Evolutionary conservation across 1,139 yeast species (phyloP).

Genomic region (Yamadazyma sp.): DNA sequence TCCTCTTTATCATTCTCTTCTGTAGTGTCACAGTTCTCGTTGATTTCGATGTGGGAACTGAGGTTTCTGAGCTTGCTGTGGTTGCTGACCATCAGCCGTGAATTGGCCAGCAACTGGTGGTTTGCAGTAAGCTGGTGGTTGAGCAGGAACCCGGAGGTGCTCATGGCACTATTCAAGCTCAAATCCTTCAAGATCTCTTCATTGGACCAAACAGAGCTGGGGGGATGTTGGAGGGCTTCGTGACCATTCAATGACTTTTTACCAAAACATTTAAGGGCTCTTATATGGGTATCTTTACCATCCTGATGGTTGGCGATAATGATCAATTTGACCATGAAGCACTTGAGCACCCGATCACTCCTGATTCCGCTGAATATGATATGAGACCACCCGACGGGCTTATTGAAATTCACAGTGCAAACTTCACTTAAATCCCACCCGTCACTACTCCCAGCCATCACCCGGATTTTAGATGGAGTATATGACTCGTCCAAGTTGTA

Average conservation of each 20-base stretch:
- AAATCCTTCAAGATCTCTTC: conserved; percentile 30
- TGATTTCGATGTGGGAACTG: conserved; percentile 7
- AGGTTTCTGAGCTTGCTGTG: neutral
- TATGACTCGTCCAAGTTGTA: conserved; percentile 81
- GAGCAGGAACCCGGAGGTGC: conserved; percentile 32
- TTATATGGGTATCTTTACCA: conserved; percentile 91
- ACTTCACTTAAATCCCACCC: conserved; percentile 82
- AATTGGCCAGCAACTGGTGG: neutral
- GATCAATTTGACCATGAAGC: conserved; percentile 70
- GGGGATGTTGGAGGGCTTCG: neutral
- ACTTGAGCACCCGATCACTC: conserved; percentile 60
- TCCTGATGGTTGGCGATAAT: conserved; percentile 86
- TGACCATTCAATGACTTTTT: conserved; percentile 23
- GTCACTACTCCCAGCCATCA: conserved; percentile 79
- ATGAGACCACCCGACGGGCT: conserved; percentile 88
- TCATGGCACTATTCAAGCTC: conserved; percentile 27
- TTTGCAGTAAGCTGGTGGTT: conserved; percentile 17
- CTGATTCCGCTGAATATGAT: conserved; percentile 64
- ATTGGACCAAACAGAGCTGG: conserved; percentile 12
- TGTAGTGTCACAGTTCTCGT: conserved; percentile 1
- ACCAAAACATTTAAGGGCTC: conserved; percentile 59
- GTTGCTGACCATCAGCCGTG: neutral
- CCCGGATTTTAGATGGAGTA: conserved; percentile 73
- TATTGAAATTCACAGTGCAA: conserved; percentile 59
- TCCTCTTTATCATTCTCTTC: conserved; percentile 2